Evolutionary conservation across 805 yeast species (phyloP), one percentile per base, ranked within the genome.

Genomic region (Suhomyces kilbournensis): DNA sequence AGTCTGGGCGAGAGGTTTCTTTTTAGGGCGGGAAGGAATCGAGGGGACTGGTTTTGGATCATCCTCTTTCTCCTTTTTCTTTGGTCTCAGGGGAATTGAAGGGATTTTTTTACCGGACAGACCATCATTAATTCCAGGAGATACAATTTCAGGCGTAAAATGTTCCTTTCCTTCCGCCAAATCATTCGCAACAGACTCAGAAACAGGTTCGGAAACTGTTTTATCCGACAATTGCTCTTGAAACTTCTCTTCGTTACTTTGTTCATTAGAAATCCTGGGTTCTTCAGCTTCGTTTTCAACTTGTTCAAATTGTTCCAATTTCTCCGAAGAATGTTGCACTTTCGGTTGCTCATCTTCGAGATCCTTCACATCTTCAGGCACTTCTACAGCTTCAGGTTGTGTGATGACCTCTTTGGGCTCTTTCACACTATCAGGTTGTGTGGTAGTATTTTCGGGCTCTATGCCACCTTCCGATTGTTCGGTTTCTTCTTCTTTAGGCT

Each of bases 11-110:
- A 23, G 12, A n/a, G 28, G 22, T 34, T 45, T 44, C 43, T 49
- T 56, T 51, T 39, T 44, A 7, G 62, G 62, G 8, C 60, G 58
- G 7, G 48, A 43, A 6, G 62, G 62, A 28, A 59, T 48, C 4
- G 43, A 9, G 7, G 49, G 49, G 5, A 32, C 30, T 7, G 60
- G 55, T 14, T 40, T 38, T 14, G 20, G 15, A 8, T 30, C 34
- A 5, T 19, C 43, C 17, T 35, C 49, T 8, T 15, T 25, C 49
- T 15, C 43, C 49, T 46, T 46, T 14, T 8, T 39, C 12, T 17
- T 14, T 9, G 50, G 50, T 25, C 50, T 47, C 10, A 10, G 12
- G 19, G 50, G 45, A 26, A 47, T 39, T 19, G 20, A 17, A 17
- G 42, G 42, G 9, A 8, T n/a, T 17, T 17, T 8, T 3, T 17